Base-by-base conservation (phyloP, 2,329 filamentous ascomycete species). In the Ceratocystis ficicola region DNA sequence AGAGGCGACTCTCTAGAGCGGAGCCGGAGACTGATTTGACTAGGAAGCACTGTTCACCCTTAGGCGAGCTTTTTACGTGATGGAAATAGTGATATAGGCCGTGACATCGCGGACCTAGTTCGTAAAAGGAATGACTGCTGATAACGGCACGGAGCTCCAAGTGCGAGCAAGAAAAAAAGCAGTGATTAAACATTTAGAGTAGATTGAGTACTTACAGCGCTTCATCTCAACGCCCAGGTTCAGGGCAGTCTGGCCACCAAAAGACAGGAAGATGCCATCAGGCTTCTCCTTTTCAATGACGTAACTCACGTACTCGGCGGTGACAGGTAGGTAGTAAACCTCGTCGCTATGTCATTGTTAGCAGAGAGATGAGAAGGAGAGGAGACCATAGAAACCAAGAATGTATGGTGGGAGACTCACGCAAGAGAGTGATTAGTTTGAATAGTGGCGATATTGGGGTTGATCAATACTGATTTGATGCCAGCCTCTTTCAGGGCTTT, bases 171-270 rank as follows among this genome's bases (percentile, higher is more conserved):
- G 28, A 30, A 41, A 63, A 44, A 30, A 63, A 10, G 12, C 5
- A 28, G 25, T n/a, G 41, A 36, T 12, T 25, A 15, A 36, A 15
- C 25, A 30, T 22, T 57, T 15, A 12, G 7, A 20, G 30, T n/a
- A n/a, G n/a, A 25, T 20, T 46, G 28, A 10, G 52, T 48, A 68
- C 67, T 68, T 62, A 68, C 67, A 89, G 75, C 90, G 89, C 80
- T 99, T 87, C 91, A 97, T 95, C 80, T 95, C 85, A 69, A 99
- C 93, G 80, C 94, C 94, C 71, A 97, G 79, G 79, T 97, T 97
- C 74, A 99, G 84, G 71, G 89, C 94, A 44, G 94, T 99, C 81
- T 99, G 94, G 64, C 94, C 94, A 78, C 94, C 94, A 72, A 97
- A 99, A 63, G 91, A 94, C 72, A 97, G 83, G 79, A 97, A 94